phyloP scores from a whole-genome alignment of 805 yeast genomes.

The Candida adriatica region DNA sequence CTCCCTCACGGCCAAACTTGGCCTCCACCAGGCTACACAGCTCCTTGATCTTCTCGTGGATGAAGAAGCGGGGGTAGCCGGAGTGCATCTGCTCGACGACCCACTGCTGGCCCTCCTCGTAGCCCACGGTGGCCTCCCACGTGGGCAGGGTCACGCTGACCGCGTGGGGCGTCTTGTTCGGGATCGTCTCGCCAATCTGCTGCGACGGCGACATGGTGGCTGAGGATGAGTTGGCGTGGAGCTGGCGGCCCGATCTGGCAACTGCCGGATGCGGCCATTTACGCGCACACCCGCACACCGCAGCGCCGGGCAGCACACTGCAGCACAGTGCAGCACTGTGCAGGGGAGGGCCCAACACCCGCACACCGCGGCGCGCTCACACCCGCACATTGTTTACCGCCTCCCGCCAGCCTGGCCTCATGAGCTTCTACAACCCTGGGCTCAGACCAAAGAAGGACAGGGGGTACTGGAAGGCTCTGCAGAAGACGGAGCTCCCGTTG shows the following conservation, averaged over 20 bases:
- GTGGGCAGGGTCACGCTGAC: conserved; percentile 93
- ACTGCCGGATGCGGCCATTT: too few species aligned
- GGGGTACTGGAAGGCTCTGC: conserved; percentile 19
- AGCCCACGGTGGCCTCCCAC: conserved; percentile 90
- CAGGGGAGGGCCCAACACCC: too few species aligned
- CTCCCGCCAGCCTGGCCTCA: conserved; percentile 1
- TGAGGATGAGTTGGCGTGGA: too few species aligned
- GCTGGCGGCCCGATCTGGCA: too few species aligned
- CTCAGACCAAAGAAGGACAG: conserved; percentile 10
- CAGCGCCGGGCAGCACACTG: too few species aligned
- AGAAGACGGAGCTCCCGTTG: conserved; percentile 31
- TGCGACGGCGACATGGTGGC: conserved; percentile 22
- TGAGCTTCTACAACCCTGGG: too few species aligned
- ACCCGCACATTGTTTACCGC: too few species aligned
- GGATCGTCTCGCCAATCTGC: conserved; percentile 74
- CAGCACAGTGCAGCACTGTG: too few species aligned
- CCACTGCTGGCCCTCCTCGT: conserved; percentile 85
- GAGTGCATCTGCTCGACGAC: conserved; percentile 69
- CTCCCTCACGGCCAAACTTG: conserved; percentile 77
- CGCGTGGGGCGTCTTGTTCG: conserved; percentile 86
- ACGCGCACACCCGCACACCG: too few species aligned
- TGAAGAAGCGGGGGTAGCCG: conserved; percentile 85
- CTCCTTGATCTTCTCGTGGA: conserved; percentile 56
- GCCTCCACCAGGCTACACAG: conserved; percentile 47
- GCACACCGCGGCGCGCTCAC: too few species aligned